These are phyloP conservation scores for Epithele typhae DNA, from an alignment of 768 basidiomycete genomes.

Conservation along the genomic window DNA sequence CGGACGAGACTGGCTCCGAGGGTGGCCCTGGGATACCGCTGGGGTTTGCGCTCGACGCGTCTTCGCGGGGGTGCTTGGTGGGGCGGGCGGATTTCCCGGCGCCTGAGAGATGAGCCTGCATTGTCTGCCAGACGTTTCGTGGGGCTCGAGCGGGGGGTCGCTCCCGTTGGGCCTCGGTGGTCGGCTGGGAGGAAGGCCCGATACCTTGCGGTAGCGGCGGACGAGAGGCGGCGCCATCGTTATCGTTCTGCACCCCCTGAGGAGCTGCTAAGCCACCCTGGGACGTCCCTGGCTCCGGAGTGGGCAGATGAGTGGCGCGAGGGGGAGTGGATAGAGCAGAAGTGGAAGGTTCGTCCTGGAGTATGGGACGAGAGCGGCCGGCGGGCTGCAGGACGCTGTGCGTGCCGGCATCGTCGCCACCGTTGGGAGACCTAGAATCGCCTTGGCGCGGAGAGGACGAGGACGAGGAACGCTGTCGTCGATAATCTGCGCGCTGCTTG, in stretches of 20 bases:
- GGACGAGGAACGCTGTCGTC: constrained; percentile 4
- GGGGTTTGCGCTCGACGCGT: no score
- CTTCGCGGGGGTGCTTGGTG: no score
- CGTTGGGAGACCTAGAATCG: neutral
- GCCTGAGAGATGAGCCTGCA: constrained; percentile 10
- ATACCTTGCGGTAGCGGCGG: neutral
- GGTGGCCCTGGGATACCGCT: no score
- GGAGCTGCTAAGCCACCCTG: neutral
- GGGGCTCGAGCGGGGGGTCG: constrained; percentile 2
- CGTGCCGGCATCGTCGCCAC: constrained; percentile 9
- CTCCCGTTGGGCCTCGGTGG: neutral
- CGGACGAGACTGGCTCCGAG: no score
- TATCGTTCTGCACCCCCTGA: no score
- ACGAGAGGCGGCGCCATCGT: no score
- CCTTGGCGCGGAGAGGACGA: neutral
- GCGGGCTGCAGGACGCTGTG: neutral
- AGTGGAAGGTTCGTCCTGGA: neutral
- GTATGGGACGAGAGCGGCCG: neutral
- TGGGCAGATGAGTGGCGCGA: neutral
- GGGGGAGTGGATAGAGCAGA: constrained; percentile 5
- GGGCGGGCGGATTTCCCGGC: no score
- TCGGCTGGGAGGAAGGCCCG: neutral
- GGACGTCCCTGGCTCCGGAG: neutral
- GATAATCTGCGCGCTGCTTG: constrained; percentile 11
- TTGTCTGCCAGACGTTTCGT: constrained; percentile 12